Percentiles rank a stretch among this genome's conserved stretches.
Conservation (phyloP, 768 basidiomycete species). For the Floccularia luteovirens region DNA sequence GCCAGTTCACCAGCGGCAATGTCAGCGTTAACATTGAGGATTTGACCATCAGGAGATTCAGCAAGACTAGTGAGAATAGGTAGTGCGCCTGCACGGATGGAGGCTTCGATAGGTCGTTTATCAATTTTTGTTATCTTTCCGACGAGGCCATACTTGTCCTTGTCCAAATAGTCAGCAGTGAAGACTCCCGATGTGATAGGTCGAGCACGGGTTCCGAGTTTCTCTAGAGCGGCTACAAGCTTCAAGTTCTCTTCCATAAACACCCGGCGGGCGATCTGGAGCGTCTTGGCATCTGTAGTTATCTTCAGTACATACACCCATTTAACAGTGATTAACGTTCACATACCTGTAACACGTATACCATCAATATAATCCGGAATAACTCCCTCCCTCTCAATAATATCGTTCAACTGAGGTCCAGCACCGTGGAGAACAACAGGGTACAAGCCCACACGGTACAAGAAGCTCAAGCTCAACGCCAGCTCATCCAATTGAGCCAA, state of each 20-base stretch:
- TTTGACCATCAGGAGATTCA: constrained; percentile 94
- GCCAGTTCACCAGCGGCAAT: constrained; percentile 97
- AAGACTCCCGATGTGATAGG: constrained; percentile 98
- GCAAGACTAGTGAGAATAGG: constrained; percentile 95
- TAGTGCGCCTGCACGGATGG: constrained; percentile 92
- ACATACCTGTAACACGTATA: constrained; percentile 88
- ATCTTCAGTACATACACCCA: neutral
- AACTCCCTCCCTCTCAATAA: constrained; percentile 88
- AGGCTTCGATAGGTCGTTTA: constrained; percentile 93
- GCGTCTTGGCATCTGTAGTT: constrained; percentile 78
- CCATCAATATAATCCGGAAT: constrained; percentile 97
- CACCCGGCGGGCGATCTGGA: constrained; percentile 89
- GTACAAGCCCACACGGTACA: constrained; percentile 96
- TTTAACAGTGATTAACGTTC: constrained; percentile 4
- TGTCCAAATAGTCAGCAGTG: constrained; percentile 93
- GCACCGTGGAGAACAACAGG: constrained; percentile 96
- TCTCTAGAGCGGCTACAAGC: constrained; percentile 88
- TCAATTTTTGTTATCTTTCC: constrained; percentile 94
- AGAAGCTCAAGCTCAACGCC: constrained; percentile 90
- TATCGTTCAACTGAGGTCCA: constrained; percentile 91
- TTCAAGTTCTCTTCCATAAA: constrained; percentile 97
- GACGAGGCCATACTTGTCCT: constrained; percentile 90
- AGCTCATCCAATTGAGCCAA: constrained; percentile 89
- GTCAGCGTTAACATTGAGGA: constrained; percentile 98
- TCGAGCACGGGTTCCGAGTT: constrained; percentile 91